Evolutionary conservation across 2,329 filamentous ascomycete species (phyloP).

Genomic region (Teratosphaeria gauchensis): DNA sequence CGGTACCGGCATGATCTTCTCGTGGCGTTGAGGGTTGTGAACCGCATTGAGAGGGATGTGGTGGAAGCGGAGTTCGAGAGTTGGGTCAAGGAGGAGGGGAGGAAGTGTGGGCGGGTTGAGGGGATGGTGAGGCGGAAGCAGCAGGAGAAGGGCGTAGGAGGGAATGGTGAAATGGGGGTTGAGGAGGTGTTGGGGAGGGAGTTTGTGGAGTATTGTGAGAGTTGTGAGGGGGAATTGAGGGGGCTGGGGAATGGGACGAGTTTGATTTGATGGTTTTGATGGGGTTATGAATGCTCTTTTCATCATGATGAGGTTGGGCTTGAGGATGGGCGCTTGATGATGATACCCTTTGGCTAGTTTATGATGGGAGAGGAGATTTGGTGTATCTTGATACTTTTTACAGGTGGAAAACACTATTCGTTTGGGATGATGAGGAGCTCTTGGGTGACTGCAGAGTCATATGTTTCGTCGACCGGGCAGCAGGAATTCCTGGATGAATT

Average conservation of each 20-base stretch:
- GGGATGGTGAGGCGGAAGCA: slow-evolving; percentile 34
- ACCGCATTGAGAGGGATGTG: slow-evolving; percentile 79
- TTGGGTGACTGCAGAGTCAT: too few relatives aligned
- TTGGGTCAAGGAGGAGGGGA: slow-evolving; percentile 74
- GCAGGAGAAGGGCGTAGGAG: slow-evolving; percentile 12
- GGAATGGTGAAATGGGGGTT: slow-evolving; percentile 12
- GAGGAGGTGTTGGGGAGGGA: slow-evolving; percentile 30
- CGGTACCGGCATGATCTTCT: slow-evolving; percentile 81
- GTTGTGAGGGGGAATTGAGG: slow-evolving; percentile 33
- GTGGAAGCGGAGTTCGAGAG: slow-evolving; percentile 84
- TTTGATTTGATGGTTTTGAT: background rate
- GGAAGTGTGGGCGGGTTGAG: slow-evolving; percentile 59
- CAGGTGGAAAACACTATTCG: too few relatives aligned
- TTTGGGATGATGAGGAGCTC: too few relatives aligned
- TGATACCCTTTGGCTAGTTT: too few relatives aligned
- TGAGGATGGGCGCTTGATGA: too few relatives aligned
- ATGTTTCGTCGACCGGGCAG: too few relatives aligned
- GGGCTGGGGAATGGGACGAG: background rate
- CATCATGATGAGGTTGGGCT: too few relatives aligned
- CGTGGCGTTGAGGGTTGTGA: slow-evolving; percentile 82
- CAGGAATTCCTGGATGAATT: too few relatives aligned
- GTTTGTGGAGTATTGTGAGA: slow-evolving; percentile 53
- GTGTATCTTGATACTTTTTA: too few relatives aligned
- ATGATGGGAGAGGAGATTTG: too few relatives aligned
- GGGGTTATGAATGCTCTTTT: too few relatives aligned